Base-by-base conservation (phyloP, 768 basidiomycete genomes). In the Amanita exitialis region DNA sequence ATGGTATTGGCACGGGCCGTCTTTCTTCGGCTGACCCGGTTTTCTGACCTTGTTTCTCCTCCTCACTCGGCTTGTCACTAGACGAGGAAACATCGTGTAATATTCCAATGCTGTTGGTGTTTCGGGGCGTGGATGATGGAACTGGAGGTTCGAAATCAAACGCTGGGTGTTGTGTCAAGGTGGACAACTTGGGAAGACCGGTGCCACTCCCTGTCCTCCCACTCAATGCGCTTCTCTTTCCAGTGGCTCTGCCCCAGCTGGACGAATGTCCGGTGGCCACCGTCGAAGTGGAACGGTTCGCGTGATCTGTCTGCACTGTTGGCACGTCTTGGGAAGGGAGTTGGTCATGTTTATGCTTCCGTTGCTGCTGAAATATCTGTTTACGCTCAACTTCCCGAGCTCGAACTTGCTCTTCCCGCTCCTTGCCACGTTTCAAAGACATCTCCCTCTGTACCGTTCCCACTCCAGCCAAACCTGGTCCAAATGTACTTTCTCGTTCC, bases 101-200 rank as follows among this genome's bases (percentile, higher is more conserved):
- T 54, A 58, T 63, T 28, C 67, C 59, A 8, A 62, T 56, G 23
- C 16, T 39, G 25, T 15, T 47, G 10, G 44, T 21, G 16, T 25
- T 38, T 45, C 52, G n/a, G 1, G 52, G 28, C 18, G 66, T 72
- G 6, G 78, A 68, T 2, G 78, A 72, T 15, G 81, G 76, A 2
- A 82, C 78, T 0, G 83, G 74, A 16, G 82, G 80, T 57, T 88
- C 85, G 57, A 87, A 87, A 4, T 76, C 66, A 58, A 88, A 86
- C 25, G 75, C 68, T 7, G 77, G 78, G 61, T 84, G 84, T 0
- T 78, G 73, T 23, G 72, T 66, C 8, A 66, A 56, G 6, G 66
- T 61, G 3, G 67, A 57, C 20, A 71, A 53, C 35, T 69, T 64
- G 6, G 66, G 57, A 30, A 68, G 61, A 0, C 67, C 67, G 30